A percentile compares a stretch with the other conserved stretches of the same genome.
Conservation (phyloP, 2,329 filamentous ascomycete genomes). For the Drechslerella dactyloides region DNA sequence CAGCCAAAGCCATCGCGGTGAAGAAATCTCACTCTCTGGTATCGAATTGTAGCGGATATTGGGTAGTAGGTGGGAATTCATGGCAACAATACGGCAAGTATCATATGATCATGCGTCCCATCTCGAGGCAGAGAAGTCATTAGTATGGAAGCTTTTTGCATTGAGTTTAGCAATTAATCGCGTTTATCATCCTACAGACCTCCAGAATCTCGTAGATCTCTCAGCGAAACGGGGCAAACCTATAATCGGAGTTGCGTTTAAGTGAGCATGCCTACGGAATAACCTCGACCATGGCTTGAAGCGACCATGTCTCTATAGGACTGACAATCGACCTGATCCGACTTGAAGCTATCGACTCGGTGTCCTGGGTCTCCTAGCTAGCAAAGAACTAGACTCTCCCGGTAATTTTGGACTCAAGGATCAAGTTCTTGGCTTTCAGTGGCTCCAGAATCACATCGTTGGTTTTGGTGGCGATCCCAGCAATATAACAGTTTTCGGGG, state of each 20-base stretch:
- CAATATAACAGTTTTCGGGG: constrained; percentile 35
- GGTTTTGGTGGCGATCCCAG: constrained; percentile 29
- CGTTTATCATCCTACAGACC: constrained; percentile 14
- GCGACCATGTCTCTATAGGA: too few relatives aligned
- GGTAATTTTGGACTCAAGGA: constrained; percentile 64
- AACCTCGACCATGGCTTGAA: too few relatives aligned
- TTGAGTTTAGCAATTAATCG: background rate
- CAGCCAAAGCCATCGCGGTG: background rate
- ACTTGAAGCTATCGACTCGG: constrained; percentile 51
- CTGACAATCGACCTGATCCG: background rate
- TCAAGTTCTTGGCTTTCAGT: constrained; percentile 63
- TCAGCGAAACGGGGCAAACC: constrained; percentile 14
- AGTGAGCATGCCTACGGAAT: constrained; percentile 10
- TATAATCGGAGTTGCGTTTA: constrained; percentile 35
- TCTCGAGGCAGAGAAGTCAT: too few relatives aligned
- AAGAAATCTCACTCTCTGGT: background rate
- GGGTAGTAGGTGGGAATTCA: constrained; percentile 46
- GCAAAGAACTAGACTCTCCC: constrained; percentile 58
- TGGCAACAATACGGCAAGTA: constrained; percentile 41
- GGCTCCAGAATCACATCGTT: constrained; percentile 57
- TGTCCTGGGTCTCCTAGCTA: constrained; percentile 27
- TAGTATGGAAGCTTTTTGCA: too few relatives aligned
- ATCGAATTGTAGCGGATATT: constrained; percentile 20
- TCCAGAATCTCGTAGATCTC: constrained; percentile 27
- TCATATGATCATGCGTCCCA: background rate